A percentile compares a stretch with the other conserved stretches of the same genome.
Conservation (phyloP, 2,329 filamentous ascomycete species). For the Ascochyta pisi region DNA sequence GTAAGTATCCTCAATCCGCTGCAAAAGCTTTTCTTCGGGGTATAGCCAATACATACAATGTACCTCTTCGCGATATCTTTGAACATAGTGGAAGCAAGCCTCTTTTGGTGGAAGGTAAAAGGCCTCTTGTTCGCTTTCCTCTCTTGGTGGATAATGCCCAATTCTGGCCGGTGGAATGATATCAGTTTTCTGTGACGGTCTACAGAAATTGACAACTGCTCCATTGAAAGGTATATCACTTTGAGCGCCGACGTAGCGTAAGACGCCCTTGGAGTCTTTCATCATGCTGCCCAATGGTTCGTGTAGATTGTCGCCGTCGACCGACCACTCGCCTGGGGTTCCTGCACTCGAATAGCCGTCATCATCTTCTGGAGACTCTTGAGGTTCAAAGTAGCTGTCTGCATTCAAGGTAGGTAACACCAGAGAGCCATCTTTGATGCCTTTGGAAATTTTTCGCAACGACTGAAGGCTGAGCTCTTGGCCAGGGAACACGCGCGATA, state of each 20-base stretch:
- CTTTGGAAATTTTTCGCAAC: slow-evolving; percentile 43
- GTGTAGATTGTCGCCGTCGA: slow-evolving; percentile 44
- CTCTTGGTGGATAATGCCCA: slow-evolving; percentile 41
- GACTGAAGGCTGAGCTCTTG: slow-evolving; percentile 45
- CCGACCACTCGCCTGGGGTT: slow-evolving; percentile 23
- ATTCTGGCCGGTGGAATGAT: slow-evolving; percentile 43
- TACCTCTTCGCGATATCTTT: slow-evolving; percentile 45
- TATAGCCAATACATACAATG: slow-evolving; percentile 49
- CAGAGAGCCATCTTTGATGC: slow-evolving; percentile 41
- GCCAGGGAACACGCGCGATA: slow-evolving; percentile 47
- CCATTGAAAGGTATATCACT: slow-evolving; percentile 50
- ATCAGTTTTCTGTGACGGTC: slow-evolving; percentile 25
- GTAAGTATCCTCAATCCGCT: slow-evolving; percentile 44
- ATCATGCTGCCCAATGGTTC: slow-evolving; percentile 48
- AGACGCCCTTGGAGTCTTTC: slow-evolving; percentile 45
- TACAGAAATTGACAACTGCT: slow-evolving; percentile 43
- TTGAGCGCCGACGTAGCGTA: slow-evolving; percentile 46
- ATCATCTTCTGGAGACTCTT: slow-evolving; percentile 36
- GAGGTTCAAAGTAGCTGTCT: slow-evolving; percentile 31
- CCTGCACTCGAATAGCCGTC: slow-evolving; percentile 35
- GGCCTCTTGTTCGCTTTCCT: slow-evolving; percentile 24
- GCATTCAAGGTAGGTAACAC: slow-evolving; percentile 32
- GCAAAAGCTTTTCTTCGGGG: slow-evolving; percentile 42
- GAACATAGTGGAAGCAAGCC: slow-evolving; percentile 41
- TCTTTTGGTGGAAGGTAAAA: slow-evolving; percentile 43